A percentile compares a stretch with the other conserved stretches of the same genome.
Evolutionary conservation across 345 rosid genomes (phyloP).

Genomic region (Pistacia integerrima): DNA sequence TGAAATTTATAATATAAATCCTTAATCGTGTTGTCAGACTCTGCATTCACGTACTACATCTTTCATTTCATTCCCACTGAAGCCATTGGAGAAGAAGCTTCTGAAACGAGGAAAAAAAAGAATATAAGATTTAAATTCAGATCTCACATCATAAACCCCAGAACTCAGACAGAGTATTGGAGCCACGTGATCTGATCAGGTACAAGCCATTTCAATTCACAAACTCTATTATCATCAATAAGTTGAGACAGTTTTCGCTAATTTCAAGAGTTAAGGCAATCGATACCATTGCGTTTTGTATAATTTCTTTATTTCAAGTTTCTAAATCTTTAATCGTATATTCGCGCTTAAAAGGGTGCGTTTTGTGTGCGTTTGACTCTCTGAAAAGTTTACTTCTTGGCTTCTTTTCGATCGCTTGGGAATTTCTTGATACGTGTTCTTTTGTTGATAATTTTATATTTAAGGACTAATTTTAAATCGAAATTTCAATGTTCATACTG

Average conservation of each 20-base stretch:
- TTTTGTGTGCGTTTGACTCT: background rate
- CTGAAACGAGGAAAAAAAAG: background rate
- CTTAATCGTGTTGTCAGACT: background rate
- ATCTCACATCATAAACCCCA: slow-evolving; percentile 29
- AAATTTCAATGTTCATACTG: background rate
- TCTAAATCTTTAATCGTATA: background rate
- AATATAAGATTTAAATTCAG: slow-evolving; percentile 11
- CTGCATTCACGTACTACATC: background rate
- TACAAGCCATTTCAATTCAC: slow-evolving; percentile 3
- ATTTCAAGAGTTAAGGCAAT: background rate
- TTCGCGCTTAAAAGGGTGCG: background rate
- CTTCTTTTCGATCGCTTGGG: slow-evolving; percentile 11
- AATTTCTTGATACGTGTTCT: background rate
- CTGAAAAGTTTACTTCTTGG: background rate
- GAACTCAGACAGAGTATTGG: background rate
- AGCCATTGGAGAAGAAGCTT: slow-evolving; percentile 22
- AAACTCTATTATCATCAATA: background rate
- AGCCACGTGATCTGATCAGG: slow-evolving; percentile 29
- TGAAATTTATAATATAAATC: background rate
- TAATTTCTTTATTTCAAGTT: background rate
- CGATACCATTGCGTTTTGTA: background rate
- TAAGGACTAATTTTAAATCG: too few species aligned
- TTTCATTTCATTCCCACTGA: slow-evolving; percentile 6
- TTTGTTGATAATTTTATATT: background rate
- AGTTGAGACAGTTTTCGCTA: background rate